Conservation (phyloP, 192 early-diverging fungal genomes). For the Allomyces javanicus region DNA sequence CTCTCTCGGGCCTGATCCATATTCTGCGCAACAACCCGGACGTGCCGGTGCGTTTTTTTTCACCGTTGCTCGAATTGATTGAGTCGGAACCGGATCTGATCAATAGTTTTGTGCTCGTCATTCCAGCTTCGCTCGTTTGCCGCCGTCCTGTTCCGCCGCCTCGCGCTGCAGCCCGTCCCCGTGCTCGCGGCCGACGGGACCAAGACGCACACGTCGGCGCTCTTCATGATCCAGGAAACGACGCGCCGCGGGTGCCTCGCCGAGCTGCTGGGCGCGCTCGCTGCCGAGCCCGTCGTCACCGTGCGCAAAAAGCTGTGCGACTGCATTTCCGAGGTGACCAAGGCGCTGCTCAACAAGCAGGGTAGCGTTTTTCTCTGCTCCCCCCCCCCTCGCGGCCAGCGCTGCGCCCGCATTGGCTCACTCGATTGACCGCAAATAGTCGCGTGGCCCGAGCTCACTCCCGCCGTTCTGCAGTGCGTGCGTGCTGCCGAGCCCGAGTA, state of each 20-base stretch:
- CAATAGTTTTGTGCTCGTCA: background rate
- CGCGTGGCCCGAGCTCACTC: constrained; percentile 64
- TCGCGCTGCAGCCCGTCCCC: constrained; percentile 26
- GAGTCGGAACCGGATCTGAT: constrained; percentile 2
- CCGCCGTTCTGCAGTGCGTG: constrained; percentile 60
- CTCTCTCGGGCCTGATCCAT: constrained; percentile 37
- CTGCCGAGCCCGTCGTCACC: constrained; percentile 44
- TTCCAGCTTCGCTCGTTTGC: constrained; percentile 42
- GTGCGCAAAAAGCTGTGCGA: constrained; percentile 87
- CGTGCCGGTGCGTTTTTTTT: constrained; percentile 8
- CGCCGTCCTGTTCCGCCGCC: constrained; percentile 44
- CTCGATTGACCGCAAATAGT: constrained; percentile 15
- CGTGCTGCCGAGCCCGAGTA: constrained; percentile 52
- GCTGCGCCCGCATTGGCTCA: constrained; percentile 6
- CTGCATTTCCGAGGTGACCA: constrained; percentile 74
- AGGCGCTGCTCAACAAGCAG: constrained; percentile 30
- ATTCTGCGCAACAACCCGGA: constrained; percentile 27
- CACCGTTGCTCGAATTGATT: background rate
- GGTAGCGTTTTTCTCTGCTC: constrained; percentile 7
- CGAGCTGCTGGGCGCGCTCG: constrained; percentile 59
- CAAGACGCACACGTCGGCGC: constrained; percentile 40
- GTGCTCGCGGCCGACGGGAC: constrained; percentile 12
- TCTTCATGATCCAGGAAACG: constrained; percentile 43
- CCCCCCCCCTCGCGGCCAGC: constrained; percentile 1
- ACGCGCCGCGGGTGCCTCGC: constrained; percentile 48